Conservation (phyloP, 2,329 filamentous ascomycete species). For the Penicillium palitans region DNA sequence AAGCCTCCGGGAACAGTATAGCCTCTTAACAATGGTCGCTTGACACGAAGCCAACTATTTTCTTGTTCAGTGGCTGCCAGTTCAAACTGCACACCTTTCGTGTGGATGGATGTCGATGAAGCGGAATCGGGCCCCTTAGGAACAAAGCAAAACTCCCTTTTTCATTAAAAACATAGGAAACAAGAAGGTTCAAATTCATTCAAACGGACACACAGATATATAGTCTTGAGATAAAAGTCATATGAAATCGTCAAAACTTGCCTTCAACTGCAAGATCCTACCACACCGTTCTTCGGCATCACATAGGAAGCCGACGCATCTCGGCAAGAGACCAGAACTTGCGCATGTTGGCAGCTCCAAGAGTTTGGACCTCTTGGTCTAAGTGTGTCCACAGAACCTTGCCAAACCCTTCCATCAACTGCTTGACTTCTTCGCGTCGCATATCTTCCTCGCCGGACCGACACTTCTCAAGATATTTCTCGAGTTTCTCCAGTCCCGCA, state of each 20-base stretch:
- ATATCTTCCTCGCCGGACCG: conserved; percentile 62
- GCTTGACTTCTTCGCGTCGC: conserved; percentile 60
- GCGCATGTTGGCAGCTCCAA: conserved; percentile 86
- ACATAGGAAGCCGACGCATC: conserved; percentile 70
- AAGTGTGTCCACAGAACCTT: conserved; percentile 78
- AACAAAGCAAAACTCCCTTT: neutral
- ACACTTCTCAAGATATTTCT: conserved; percentile 65
- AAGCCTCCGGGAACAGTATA: conserved; percentile 1
- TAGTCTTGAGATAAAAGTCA: neutral
- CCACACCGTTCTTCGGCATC: neutral
- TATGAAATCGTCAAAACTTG: neutral
- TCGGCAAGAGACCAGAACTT: conserved; percentile 77
- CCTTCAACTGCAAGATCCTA: neutral
- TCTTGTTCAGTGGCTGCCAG: too few relatives aligned
- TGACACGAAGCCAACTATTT: neutral
- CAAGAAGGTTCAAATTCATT: neutral
- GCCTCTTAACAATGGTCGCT: neutral
- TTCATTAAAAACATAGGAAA: neutral
- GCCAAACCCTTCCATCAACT: conserved; percentile 75
- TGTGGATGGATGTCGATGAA: neutral
- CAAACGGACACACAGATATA: neutral
- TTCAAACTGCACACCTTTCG: neutral
- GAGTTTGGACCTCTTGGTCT: conserved; percentile 75
- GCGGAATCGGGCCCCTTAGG: neutral
- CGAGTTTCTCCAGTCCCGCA: conserved; percentile 66